Conservation (phyloP, 176 grass and related monocot species). For the Poa pratensis region DNA sequence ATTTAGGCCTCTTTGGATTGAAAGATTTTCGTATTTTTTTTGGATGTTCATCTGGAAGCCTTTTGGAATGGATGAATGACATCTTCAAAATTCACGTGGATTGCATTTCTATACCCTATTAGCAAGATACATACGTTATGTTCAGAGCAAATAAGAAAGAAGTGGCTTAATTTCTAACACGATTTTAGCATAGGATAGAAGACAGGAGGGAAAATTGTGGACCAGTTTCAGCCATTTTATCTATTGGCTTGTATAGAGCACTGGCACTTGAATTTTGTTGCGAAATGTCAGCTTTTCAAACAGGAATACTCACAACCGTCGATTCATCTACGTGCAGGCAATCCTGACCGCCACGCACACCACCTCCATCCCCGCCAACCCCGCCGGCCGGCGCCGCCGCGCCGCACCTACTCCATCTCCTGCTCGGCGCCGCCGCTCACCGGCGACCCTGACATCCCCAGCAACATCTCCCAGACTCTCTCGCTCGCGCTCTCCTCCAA, state of each 20-base stretch:
- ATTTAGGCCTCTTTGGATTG: too few species aligned
- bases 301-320: not conserved
- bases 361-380: constrained; percentile 37
- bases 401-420: constrained; percentile 44
- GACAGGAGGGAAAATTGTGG: not conserved
- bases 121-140: too few species aligned
- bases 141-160: not conserved
- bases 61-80: too few species aligned
- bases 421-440: constrained; percentile 50
- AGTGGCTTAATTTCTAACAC: too few species aligned
- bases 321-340: constrained; percentile 39
- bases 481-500: constrained; percentile 37
- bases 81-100: too few species aligned
- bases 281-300: not conserved
- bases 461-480: constrained; percentile 63
- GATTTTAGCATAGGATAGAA: too few species aligned
- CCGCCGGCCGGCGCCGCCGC: constrained; percentile 40
- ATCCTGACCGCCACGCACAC: constrained; percentile 42
- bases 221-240: not conserved
- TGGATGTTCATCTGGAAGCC: too few species aligned
- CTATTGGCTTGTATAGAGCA: not conserved
- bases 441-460: constrained; percentile 44
- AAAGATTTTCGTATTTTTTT: too few species aligned
- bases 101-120: too few species aligned
- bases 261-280: not conserved